A percentile compares a stretch with the other conserved stretches of the same genome.
Evolutionary conservation across 1,139 yeast species (phyloP).

Genomic region (Yamadazyma atlantica): DNA sequence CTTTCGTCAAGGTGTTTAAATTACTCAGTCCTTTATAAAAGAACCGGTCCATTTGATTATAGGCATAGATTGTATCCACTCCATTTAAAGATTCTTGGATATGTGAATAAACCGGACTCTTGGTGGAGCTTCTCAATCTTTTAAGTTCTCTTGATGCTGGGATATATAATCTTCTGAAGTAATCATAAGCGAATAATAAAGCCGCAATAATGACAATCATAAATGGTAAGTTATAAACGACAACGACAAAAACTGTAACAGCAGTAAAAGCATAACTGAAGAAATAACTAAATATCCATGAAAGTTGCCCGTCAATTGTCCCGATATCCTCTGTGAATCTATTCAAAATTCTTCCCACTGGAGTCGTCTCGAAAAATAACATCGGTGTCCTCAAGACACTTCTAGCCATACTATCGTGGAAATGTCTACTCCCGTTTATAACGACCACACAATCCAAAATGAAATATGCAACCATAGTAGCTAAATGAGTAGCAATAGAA

Average conservation of each 20-base stretch:
- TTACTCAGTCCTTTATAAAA: constrained; percentile 19
- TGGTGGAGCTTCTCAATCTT: constrained; percentile 31
- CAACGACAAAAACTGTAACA: constrained; percentile 27
- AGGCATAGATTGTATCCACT: constrained; percentile 36
- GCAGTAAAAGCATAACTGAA: constrained; percentile 24
- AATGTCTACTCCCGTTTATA: constrained; percentile 30
- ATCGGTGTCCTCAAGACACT: constrained; percentile 41
- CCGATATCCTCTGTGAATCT: constrained; percentile 40
- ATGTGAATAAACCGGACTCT: constrained; percentile 36
- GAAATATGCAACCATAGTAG: constrained; percentile 27
- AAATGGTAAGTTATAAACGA: constrained; percentile 31
- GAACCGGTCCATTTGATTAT: constrained; percentile 29
- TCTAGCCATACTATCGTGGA: constrained; percentile 39
- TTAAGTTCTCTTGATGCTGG: constrained; percentile 40
- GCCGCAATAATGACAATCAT: constrained; percentile 28
- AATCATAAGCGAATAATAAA: constrained; percentile 26
- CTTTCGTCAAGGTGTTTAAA: constrained; percentile 23
- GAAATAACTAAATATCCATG: constrained; percentile 31
- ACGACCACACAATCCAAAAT: constrained; percentile 34
- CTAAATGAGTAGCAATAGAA: constrained; percentile 28
- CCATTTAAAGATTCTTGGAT: constrained; percentile 40
- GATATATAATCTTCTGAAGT: constrained; percentile 28
- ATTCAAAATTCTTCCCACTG: constrained; percentile 41
- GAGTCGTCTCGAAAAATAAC: constrained; percentile 46
- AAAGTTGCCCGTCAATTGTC: constrained; percentile 32